Evolutionary conservation across 441 rosid species (phyloP), one percentile per base, ranked within the genome.

Genomic region (Codiaeum variegatum): DNA sequence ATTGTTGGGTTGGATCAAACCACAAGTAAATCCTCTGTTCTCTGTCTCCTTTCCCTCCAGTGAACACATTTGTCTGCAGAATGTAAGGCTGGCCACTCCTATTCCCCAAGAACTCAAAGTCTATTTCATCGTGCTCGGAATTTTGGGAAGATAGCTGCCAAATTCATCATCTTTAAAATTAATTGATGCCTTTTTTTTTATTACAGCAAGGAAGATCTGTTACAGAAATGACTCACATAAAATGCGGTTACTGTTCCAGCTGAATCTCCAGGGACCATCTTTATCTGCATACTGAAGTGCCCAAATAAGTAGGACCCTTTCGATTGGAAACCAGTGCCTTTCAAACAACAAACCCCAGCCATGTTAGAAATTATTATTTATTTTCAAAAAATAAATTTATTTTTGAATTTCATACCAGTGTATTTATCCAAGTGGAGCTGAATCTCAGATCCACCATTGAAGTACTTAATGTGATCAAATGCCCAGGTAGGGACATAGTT

Each of bases 201-300:
- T n/a, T n/a, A n/a, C n/a, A n/a, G n/a, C n/a, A 38, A 38, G 47
- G 15, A 44, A 51, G 23, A n/a, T 6, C 9, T 5, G 23, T 12
- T 15, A 47, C 24, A 51, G 2, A 38, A 62, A 69, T 0, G 0
- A 73, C 87, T 83, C 66, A 88, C 96, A 61, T 92, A 92, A 80
- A 86, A 88, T 70, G 97, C 96, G 54, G 94, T 92, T 12, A 90
- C 97, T 0, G 93, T 89, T 79, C 96, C 97, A 0, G 97, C 96
- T 26, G 94, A 92, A 69, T 92, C 96, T 1, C 93, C 94, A 9
- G 87, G 68, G 60, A 90, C 96, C 90, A 92, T 70, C 88, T 89
- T 92, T 18, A 92, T 88, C 62, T 89, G 87, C 97, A 89, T 90
- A 55, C 91, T 88, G 80, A 92, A 90, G 79, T 90, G 96, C 5